phyloP scores from a whole-genome alignment of 1,284 basidiomycete species.

The Retiboletus fuscus region DNA sequence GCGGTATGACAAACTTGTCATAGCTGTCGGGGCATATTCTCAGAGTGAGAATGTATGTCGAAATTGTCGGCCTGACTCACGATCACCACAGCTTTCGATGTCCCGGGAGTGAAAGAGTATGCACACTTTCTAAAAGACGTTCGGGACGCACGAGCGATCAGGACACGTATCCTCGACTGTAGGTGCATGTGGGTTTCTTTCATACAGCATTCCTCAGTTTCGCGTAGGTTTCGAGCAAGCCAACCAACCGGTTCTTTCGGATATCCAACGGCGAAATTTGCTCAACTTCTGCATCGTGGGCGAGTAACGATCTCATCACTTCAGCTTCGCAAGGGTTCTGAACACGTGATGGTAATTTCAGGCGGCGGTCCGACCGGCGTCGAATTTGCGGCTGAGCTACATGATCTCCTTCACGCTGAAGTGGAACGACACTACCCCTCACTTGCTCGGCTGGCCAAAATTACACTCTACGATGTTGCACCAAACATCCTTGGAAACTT shows the following conservation, averaged over 20 bases:
- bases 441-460: conserved; percentile 72
- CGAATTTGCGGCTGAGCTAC: conserved; percentile 88
- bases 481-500: conserved; percentile 86
- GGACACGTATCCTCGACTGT: conserved; percentile 81
- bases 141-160: conserved; percentile 83
- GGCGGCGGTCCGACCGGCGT: conserved; percentile 84
- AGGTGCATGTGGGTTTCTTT: conserved; percentile 36
- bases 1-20: conserved; percentile 84
- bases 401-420: conserved; percentile 86
- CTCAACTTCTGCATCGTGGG: conserved; percentile 88
- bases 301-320: conserved; percentile 45
- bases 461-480: conserved; percentile 84
- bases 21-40: conserved; percentile 87
- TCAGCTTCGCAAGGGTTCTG: conserved; percentile 8
- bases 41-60: conserved; percentile 66
- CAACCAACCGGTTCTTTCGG: conserved; percentile 74
- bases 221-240: conserved; percentile 81
- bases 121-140: conserved; percentile 88
- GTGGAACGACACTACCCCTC: conserved; percentile 73
- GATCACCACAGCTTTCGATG: conserved; percentile 63
- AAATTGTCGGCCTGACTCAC: conserved; percentile 10
- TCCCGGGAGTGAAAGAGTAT: conserved; percentile 80
- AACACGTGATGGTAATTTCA: conserved; percentile 38
- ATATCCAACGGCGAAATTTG: conserved; percentile 72
- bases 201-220: conserved; percentile 15